phyloP scores from a whole-genome alignment of 1,139 yeast genomes.

The Eremothecium gossypii region DNA sequence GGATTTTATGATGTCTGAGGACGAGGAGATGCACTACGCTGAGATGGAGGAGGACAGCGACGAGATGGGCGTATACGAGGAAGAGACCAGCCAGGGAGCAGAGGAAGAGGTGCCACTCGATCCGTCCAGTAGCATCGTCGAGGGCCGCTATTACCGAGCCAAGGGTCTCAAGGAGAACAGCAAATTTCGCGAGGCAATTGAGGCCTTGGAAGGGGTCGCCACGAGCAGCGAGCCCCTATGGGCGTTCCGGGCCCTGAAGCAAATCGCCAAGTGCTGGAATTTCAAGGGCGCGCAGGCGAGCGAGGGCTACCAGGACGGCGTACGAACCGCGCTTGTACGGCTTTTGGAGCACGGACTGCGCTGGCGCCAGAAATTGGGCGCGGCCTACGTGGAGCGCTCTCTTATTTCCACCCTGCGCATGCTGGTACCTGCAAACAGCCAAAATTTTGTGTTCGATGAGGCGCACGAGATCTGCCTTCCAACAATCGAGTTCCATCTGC shows the following conservation, averaged over 20 bases:
- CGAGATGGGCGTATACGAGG: conserved; percentile 6
- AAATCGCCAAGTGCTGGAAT: conserved; percentile 7
- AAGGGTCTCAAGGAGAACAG: conserved; percentile 7
- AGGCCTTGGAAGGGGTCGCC: conserved; percentile 2
- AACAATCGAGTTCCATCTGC: conserved; percentile 1
- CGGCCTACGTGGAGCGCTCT: conserved; percentile 1
- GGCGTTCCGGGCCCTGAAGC: conserved; percentile 11
- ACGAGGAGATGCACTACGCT: conserved; percentile 21
- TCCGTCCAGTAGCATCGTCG: conserved; percentile 4
- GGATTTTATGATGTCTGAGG: conserved; percentile 35
- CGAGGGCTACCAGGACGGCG: background rate
- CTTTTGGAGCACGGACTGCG: background rate
- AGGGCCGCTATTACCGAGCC: conserved; percentile 4
- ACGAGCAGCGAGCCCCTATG: conserved; percentile 1
- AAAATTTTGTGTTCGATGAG: conserved; percentile 5
- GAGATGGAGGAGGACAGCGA: conserved; percentile 24
- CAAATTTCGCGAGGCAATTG: conserved; percentile 6
- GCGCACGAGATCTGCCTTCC: background rate
- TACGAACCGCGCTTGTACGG: background rate
- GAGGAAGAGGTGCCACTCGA: conserved; percentile 8
- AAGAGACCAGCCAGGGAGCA: conserved; percentile 2
- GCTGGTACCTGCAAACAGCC: conserved; percentile 1
- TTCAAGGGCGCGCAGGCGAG: background rate
- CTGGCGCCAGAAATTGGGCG: background rate
- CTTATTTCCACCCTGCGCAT: background rate